A percentile compares a stretch with the other conserved stretches of the same genome.
These are phyloP conservation scores for Chrysophaeum taylorii DNA, from an alignment of 352 stramenopile species.

Conservation along the genomic window DNA sequence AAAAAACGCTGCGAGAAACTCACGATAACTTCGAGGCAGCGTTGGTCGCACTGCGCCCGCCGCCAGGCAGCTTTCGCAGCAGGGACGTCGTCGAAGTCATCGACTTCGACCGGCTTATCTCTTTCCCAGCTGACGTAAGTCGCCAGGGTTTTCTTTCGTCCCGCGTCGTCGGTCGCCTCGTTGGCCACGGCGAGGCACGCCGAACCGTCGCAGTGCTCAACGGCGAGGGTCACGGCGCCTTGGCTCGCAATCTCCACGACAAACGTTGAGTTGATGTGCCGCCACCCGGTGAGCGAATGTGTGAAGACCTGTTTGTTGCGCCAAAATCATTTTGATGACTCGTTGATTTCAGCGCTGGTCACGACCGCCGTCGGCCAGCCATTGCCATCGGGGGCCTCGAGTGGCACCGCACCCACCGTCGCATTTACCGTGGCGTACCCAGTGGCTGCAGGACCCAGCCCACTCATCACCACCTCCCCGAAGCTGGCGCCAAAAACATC, in stretches of 20 bases:
- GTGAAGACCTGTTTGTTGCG: too few species aligned
- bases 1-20: too few species aligned
- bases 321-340: too few species aligned
- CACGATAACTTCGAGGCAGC: not conserved
- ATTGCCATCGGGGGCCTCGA: not conserved
- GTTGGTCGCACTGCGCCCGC: not conserved
- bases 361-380: slow-evolving; percentile 3
- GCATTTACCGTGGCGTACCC: not conserved
- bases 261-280: not conserved
- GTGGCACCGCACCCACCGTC: not conserved
- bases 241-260: not conserved
- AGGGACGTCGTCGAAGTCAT: not conserved
- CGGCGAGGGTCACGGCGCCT: not conserved
- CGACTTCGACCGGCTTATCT: not conserved
- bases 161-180: not conserved
- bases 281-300: not conserved
- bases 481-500: not conserved
- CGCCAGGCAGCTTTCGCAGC: not conserved
- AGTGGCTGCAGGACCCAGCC: not conserved
- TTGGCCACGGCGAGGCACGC: not conserved
- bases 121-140: not conserved
- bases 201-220: slow-evolving; percentile 1
- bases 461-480: not conserved
- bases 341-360: too few species aligned
- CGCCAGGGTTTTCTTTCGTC: too few species aligned